Evolutionary conservation across 2,329 filamentous ascomycete genomes (phyloP), one percentile per base, ranked within the genome.

Genomic region (Plectosphaerella plurivora): DNA sequence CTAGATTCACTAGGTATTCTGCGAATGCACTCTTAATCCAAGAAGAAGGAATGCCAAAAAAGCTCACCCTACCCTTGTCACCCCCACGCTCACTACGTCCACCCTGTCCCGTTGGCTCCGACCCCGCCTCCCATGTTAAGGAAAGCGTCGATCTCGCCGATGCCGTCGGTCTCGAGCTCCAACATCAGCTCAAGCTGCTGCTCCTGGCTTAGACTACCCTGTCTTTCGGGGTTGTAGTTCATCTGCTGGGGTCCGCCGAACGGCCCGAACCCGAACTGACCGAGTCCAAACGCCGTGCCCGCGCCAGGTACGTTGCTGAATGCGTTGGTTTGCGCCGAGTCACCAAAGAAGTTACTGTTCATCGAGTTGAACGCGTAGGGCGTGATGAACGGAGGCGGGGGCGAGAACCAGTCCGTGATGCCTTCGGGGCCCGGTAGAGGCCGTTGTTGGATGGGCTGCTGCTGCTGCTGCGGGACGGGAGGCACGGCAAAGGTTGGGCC

Each of bases 111-210:
- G 45, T 47, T 47, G 20, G 16, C 16, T 16, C n/a, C 20, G 45
- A n/a, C 22, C 20, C 20, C 45, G 53, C 50, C 53, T 35, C 50
- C 54, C 69, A 70, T 71, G 49, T 69, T 82, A 59, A 87, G 67
- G 52, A 83, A 82, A 14, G 75, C 75, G 57, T 86, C 78, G 59
- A 87, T 85, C 49, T 86, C 83, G 24, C 72, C 73, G 64, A 85
- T 71, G 1, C 83, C 84, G 58, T 87, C 81, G 59, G 75, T 88
- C 67, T 94, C 88, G 35, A 96, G 77, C 47, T 85, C 84, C 51
- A 86, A 83, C 87, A 95, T 91, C 37, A 96, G 74, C 72, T 96
- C 89, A 57, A 86, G 72, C 68, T 94, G 90, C 68, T 95, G 89
- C 62, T 90, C 82, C 57, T 91, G 87, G 54, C 85, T 92, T 33